Base-by-base conservation (phyloP, 2,329 filamentous ascomycete species). In the Fusarium ambrosium region DNA sequence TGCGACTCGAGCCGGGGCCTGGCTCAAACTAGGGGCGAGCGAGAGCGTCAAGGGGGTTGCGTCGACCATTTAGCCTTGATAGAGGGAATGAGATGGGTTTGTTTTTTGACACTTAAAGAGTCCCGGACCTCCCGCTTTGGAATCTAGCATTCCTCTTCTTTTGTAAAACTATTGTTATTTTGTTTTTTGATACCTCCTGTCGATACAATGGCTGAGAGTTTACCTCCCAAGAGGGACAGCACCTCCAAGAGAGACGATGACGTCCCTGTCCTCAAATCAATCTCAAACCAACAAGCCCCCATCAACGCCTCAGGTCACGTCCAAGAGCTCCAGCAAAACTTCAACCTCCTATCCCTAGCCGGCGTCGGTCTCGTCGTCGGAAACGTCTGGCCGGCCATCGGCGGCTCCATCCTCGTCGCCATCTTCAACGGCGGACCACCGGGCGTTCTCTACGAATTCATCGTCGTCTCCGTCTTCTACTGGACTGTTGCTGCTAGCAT, bases 371-470 rank as follows among this genome's bases (percentile, higher is more conserved):
- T 86, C 16, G 81, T 83, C 16, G 82, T 85, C 22, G 85, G 85
- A 8, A 86, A 85, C 48, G 82, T 84, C 27, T 86, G 85, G 85
- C 81, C 83, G 1, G 84, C 84, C 5, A 83, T 86, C 11, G 85
- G 85, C 20, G 85, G 85, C 27, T 84, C 84, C 11, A 84, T 84
- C 62, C 84, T 86, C 16, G 83, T 87, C 51, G 88, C 89, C 24
- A 86, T 91, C 69, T 87, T 85, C 77, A 92, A 92, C 81, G 91
- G 91, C 71, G 91, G 91, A 0, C 88, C 89, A 1, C 87, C 90
- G 0, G 90, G 90, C 16, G 87, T 91, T 0, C 81, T 92, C 2
- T 92, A 91, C 80, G 90, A 92, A 81, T 91, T 92, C 77, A 79
- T 86, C 65, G 79, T 79, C 37, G 84, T 85, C 0, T 85, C 84